Conservation (phyloP, 129 eudicot species). For the Pseudognaphalium luteoalbum region DNA sequence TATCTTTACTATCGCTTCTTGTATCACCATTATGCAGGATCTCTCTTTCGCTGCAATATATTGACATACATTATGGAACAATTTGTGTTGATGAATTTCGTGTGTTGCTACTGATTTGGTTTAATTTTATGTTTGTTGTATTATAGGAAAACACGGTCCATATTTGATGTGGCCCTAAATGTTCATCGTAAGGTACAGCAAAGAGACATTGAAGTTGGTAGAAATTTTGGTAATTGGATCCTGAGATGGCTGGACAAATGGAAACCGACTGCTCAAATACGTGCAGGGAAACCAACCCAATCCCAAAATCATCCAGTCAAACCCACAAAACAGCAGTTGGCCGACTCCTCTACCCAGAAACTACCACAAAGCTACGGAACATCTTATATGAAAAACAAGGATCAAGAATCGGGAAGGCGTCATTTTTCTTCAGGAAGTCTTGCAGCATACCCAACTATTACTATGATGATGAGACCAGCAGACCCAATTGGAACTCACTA, state of each 20-base stretch:
- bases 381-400: constrained; percentile 27
- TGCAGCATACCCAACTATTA: constrained; percentile 45
- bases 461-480: constrained; percentile 46
- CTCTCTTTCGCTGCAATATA: neutral
- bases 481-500: constrained; percentile 51
- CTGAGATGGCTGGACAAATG: constrained; percentile 78
- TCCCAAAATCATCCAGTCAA: constrained; percentile 13
- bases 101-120: neutral
- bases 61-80: neutral
- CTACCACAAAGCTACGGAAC: constrained; percentile 33
- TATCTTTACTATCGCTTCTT: neutral
- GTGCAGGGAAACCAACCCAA: constrained; percentile 41
- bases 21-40: constrained; percentile 16
- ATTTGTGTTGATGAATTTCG: neutral
- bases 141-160: constrained; percentile 63
- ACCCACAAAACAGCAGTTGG: constrained; percentile 30
- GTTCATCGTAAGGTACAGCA: constrained; percentile 76
- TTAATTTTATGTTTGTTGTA: constrained; percentile 7
- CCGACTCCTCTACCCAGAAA: constrained; percentile 36
- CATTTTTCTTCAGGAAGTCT: constrained; percentile 52
- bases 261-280: constrained; percentile 82
- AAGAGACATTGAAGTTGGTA: constrained; percentile 88
- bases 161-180: constrained; percentile 67
- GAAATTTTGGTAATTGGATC: constrained; percentile 76
- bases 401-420: constrained; percentile 50